These are phyloP conservation scores for Jamesozyma hellenica DNA, from an alignment of 805 yeast genomes.

Conservation along the genomic window DNA sequence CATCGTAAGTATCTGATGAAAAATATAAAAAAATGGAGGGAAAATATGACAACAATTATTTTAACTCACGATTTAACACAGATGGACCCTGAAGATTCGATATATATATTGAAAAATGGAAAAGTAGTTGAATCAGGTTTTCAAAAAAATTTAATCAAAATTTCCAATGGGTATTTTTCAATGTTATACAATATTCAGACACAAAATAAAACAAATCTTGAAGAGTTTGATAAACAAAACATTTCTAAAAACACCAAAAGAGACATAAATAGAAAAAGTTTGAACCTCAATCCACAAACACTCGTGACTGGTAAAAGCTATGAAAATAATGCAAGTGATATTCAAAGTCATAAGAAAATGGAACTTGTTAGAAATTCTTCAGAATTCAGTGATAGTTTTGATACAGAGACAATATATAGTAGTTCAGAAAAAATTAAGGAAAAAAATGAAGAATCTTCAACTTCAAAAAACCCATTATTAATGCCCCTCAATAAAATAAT, in stretches of 20 bases:
- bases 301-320: background rate
- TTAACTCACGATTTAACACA: conserved; percentile 68
- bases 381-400: background rate
- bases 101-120: conserved; percentile 55
- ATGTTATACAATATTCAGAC: conserved; percentile 7
- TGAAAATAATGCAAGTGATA: background rate
- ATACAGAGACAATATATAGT: background rate
- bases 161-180: conserved; percentile 7
- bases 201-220: conserved; percentile 1
- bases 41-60: conserved; percentile 62
- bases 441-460: background rate
- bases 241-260: conserved; percentile 3
- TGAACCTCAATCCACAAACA: too few species aligned
- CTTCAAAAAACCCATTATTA: background rate
- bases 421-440: background rate
- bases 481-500: conserved; percentile 25
- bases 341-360: background rate
- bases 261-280: background rate
- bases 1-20: conserved; percentile 39
- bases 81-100: conserved; percentile 46
- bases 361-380: background rate
- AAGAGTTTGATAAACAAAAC: background rate
- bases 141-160: conserved; percentile 26
- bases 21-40: conserved; percentile 50
- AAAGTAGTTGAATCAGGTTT: conserved; percentile 37